Evolutionary conservation across 2,329 filamentous ascomycete species (phyloP), one percentile per base, ranked within the genome.

Genomic region (Aspergillus novoparasiticus): DNA sequence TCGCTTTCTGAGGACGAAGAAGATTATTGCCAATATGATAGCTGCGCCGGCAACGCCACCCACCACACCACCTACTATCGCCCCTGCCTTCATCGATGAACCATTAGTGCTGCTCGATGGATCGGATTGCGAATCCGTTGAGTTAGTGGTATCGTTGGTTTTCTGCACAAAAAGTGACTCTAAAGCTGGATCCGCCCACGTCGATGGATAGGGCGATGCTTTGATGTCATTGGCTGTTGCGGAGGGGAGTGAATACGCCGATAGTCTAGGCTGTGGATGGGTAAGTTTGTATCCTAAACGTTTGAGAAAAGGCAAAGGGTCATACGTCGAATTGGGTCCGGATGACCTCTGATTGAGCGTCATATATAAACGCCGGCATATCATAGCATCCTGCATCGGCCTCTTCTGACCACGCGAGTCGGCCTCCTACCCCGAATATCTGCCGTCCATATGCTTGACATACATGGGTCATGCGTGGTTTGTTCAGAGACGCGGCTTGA

Each of bases 381-480:
- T 60, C 43, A 43, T 67, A 67, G 32, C 64, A 67, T 5, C 59
- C 66, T 16, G 61, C 66, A 2, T 26, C 11, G 4, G 46, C 21
- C 16, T 60, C 57, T 5, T 63, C 54, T 9, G 58, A 50, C 61
- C 61, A 67, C 19, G 64, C 61, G 4, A 58, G 53, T 19, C 66
- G 32, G n/a, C 64, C 66, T 10, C 61, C 66, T 46, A 67, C 59
- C 23, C 64, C 66, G 12, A 48, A 48, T 34, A 64, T 66, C 23
- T 68, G 61, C 41, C 61, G n/a, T 12, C 66, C 64, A 39, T 64
- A 64, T 16, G 59, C 34, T 19, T 51, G 57, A 28, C 66, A 67
- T 30, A 41, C 55, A 34, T 59, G 66, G 3, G 59, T 64, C 66
- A 66, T 66, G 5, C 62, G 64, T 30, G 60, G 61, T n/a, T 61